Evolutionary conservation across 768 basidiomycete species (phyloP).

Genomic region (Tephrocybe sp.): DNA sequence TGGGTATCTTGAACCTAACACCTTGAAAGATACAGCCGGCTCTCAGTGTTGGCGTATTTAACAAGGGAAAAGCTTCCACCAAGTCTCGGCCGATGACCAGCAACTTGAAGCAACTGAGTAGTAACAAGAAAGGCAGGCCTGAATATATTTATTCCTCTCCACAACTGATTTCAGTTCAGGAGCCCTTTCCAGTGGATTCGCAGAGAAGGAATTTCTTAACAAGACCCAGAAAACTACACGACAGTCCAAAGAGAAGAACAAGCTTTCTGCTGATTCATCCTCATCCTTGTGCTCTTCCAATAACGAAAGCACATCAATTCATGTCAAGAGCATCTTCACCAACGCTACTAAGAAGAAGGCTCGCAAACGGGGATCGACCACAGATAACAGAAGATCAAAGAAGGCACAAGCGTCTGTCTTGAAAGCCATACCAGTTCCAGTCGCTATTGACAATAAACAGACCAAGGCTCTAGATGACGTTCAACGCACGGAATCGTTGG

Average conservation of each 20-base stretch:
- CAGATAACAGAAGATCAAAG: not conserved
- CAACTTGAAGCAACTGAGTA: too few relatives aligned
- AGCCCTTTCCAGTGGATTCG: not conserved
- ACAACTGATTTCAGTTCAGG: not conserved
- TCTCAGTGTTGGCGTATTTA: constrained; percentile 54
- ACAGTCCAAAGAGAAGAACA: not conserved
- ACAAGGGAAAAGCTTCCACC: constrained; percentile 60
- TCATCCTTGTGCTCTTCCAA: not conserved
- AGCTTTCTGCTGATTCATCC: not conserved
- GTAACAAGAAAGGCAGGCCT: too few relatives aligned
- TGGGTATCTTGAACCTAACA: too few relatives aligned
- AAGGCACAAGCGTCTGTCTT: not conserved
- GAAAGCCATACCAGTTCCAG: not conserved
- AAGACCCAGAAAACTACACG: constrained; percentile 1
- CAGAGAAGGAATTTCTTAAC: constrained; percentile 10
- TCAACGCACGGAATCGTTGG: constrained; percentile 32
- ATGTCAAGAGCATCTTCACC: not conserved
- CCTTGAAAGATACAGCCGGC: constrained; percentile 43
- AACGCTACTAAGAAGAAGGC: not conserved
- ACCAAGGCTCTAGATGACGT: not conserved
- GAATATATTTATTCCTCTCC: too few relatives aligned
- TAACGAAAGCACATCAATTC: not conserved
- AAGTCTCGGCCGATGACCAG: constrained; percentile 24
- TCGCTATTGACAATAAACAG: not conserved
- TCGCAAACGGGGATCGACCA: not conserved